These are phyloP conservation scores for Mortierella sp. DNA, from an alignment of 371 early-diverging fungal genomes.

Conservation along the genomic window DNA sequence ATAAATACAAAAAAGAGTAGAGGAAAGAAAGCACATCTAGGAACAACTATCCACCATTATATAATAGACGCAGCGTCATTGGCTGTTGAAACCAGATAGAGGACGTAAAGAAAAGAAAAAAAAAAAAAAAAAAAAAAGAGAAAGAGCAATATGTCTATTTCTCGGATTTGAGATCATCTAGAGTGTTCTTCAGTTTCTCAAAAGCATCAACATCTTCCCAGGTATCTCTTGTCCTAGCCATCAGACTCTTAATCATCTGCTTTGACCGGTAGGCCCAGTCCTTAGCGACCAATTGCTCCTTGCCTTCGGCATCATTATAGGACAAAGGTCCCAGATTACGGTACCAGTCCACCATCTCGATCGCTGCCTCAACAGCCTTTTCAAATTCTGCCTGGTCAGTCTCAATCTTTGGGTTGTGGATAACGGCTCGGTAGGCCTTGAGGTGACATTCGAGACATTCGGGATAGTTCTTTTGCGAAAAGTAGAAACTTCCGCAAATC, in stretches of 20 bases:
- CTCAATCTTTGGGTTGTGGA: conserved; percentile 79
- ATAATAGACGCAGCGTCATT: too few relatives aligned
- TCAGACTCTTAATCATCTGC: conserved; percentile 81
- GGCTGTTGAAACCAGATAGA: neutral
- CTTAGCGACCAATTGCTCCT: conserved; percentile 45
- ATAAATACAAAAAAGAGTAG: conserved; percentile 2
- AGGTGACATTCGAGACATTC: conserved; percentile 81
- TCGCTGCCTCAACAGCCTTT: conserved; percentile 70
- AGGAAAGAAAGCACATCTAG: neutral
- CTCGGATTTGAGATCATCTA: conserved; percentile 62
- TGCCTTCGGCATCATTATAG: conserved; percentile 50
- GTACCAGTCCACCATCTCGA: conserved; percentile 84
- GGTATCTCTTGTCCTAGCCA: conserved; percentile 79
- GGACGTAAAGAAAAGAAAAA: neutral
- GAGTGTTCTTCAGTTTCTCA: conserved; percentile 66
- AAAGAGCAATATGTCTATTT: conserved; percentile 21
- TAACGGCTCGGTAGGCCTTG: conserved; percentile 85
- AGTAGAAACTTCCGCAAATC: conserved; percentile 79
- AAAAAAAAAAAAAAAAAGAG: neutral
- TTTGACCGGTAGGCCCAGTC: conserved; percentile 92
- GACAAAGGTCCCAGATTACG: conserved; percentile 69
- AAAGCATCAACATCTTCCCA: conserved; percentile 77
- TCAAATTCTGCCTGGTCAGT: conserved; percentile 74
- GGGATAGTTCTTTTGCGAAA: conserved; percentile 65
- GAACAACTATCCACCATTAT: neutral